phyloP scores from a whole-genome alignment of 164 flowering plant genomes.

The Macadamia tetraphylla region DNA sequence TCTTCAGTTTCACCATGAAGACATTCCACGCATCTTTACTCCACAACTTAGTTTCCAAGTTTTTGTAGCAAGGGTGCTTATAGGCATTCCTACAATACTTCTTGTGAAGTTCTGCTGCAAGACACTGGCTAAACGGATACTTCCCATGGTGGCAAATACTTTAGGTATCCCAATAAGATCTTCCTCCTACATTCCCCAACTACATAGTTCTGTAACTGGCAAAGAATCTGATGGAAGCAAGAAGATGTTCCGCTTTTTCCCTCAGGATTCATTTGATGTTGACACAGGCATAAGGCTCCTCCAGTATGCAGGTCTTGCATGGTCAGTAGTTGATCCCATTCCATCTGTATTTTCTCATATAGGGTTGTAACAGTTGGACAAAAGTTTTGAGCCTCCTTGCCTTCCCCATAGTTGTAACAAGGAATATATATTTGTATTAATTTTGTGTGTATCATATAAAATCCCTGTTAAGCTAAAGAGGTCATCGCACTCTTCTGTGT shows the following conservation, averaged over 20 bases:
- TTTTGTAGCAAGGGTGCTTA: slow-evolving; percentile 56
- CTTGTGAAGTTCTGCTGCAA: slow-evolving; percentile 89
- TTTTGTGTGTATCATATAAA: too few relatives aligned
- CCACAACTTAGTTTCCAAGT: slow-evolving; percentile 39
- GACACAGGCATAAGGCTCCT: slow-evolving; percentile 92
- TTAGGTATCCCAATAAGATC: slow-evolving; percentile 84
- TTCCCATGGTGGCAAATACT: slow-evolving; percentile 64
- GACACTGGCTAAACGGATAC: slow-evolving; percentile 79
- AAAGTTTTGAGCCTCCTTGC: too few relatives aligned
- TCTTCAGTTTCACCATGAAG: slow-evolving; percentile 87
- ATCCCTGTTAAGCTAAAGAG: too few relatives aligned
- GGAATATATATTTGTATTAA: too few relatives aligned
- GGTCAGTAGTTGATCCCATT: slow-evolving; percentile 96
- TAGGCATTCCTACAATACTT: slow-evolving; percentile 89
- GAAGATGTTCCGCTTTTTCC: slow-evolving; percentile 34
- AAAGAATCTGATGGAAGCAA: slow-evolving; percentile 45
- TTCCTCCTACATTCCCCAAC: slow-evolving; percentile 54
- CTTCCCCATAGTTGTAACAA: too few relatives aligned
- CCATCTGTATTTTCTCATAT: slow-evolving; percentile 67
- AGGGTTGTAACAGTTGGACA: slow-evolving; percentile 32
- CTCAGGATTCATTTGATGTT: slow-evolving; percentile 65
- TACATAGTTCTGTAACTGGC: slow-evolving; percentile 27
- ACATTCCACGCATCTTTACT: slow-evolving; percentile 57
- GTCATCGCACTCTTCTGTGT: too few relatives aligned
- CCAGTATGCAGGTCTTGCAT: slow-evolving; percentile 96